These are phyloP conservation scores for Paramyrothecium roridum DNA, from an alignment of 2,329 filamentous ascomycete species.

Conservation along the genomic window DNA sequence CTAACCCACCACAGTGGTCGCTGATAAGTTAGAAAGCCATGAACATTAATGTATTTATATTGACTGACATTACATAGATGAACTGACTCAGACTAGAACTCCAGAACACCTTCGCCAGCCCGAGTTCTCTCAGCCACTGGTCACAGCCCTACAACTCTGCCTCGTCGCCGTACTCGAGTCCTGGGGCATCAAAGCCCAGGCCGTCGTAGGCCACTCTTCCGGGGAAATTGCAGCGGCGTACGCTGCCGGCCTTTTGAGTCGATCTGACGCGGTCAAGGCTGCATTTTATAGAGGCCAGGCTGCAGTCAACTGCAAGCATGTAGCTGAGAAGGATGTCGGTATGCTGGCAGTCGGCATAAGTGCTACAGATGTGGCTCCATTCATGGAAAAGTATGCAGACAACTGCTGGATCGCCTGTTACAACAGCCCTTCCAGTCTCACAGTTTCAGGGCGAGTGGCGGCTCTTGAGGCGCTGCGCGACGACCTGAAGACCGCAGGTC, in stretches of 20 bases:
- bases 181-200: conserved; percentile 19
- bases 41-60: no score
- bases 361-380: not conserved
- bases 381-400: not conserved
- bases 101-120: conserved; percentile 10
- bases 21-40: no score
- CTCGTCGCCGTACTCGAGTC: conserved; percentile 27
- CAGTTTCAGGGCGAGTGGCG: conserved; percentile 20
- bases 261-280: conserved; percentile 20
- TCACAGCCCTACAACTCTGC: conserved; percentile 37
- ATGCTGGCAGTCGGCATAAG: conserved; percentile 24
- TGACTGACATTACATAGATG: no score
- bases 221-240: conserved; percentile 35
- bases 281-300: conserved; percentile 25
- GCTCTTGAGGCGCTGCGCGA: conserved; percentile 11
- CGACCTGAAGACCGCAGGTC: not conserved
- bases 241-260: conserved; percentile 6
- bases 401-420: conserved; percentile 20
- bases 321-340: not conserved
- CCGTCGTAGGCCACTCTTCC: conserved; percentile 30
- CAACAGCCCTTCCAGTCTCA: conserved; percentile 26
- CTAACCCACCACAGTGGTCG: conserved; percentile 14
- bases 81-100: conserved; percentile 11
- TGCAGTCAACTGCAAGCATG: not conserved
- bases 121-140: conserved; percentile 30